These are phyloP conservation scores for Pleurotus djamor DNA, from an alignment of 768 basidiomycete species.

Conservation along the genomic window DNA sequence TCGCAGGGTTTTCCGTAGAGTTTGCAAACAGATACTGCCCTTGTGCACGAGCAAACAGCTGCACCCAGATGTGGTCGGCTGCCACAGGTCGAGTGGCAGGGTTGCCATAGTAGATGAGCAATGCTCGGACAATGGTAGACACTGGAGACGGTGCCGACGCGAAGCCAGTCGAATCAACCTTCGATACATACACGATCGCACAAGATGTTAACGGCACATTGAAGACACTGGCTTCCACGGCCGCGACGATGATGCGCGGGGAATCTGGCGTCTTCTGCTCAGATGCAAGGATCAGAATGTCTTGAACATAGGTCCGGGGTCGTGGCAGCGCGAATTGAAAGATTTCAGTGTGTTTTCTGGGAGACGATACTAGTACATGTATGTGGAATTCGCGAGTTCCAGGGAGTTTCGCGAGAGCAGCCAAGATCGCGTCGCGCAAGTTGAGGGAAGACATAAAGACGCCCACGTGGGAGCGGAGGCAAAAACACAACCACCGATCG, in stretches of 20 bases:
- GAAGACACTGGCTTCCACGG: conserved; percentile 79
- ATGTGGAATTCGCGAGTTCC: conserved; percentile 73
- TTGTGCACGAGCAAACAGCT: conserved; percentile 90
- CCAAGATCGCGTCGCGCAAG: conserved; percentile 64
- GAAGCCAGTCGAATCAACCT: conserved; percentile 93
- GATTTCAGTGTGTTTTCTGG: conserved; percentile 63
- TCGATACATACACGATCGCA: conserved; percentile 86
- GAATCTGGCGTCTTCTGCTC: conserved; percentile 51
- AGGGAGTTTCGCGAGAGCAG: conserved; percentile 51
- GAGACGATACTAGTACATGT: conserved; percentile 69
- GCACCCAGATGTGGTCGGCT: conserved; percentile 67
- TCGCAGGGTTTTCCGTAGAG: conserved; percentile 65
- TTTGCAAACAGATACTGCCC: conserved; percentile 94
- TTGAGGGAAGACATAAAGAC: conserved; percentile 13
- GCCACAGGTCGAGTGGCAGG: conserved; percentile 59
- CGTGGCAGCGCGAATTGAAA: conserved; percentile 75
- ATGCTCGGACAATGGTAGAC: conserved; percentile 58
- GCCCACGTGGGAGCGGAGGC: too few relatives aligned
- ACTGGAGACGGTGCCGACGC: conserved; percentile 65
- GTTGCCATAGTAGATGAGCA: conserved; percentile 64
- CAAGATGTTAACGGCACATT: conserved; percentile 65
- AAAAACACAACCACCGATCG: too few relatives aligned
- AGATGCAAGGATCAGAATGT: conserved; percentile 74
- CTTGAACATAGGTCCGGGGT: conserved; percentile 68
- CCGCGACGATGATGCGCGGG: conserved; percentile 66